Evolutionary conservation across 495 filamentous ascomycete species (phyloP), one percentile per base, ranked within the genome.

Genomic region (Talaromyces ruber): DNA sequence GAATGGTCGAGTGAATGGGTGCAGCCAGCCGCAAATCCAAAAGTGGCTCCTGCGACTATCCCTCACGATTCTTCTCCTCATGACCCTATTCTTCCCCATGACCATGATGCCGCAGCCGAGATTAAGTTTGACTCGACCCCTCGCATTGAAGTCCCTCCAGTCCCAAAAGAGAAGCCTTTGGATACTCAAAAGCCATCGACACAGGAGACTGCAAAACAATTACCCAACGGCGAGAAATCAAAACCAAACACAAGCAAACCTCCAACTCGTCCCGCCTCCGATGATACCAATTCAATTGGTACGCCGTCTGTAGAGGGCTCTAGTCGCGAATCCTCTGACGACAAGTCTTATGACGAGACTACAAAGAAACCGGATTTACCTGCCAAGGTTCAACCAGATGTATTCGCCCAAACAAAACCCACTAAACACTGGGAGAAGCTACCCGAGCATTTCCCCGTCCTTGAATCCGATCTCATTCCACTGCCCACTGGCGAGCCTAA

Each of bases 401-500:
- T 21, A 14, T 7, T 54, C 51, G 2, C 8, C n/a, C n/a, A 22
- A 21, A 6, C 43, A 6, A 47, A 18, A 47, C 43, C 43, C 39
- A 60, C 39, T 24, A 64, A 82, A 25, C 87, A 90, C 67, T 96
- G 92, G 92, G 69, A 75, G 64, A 88, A 86, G 66, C 77, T 81
- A 45, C 78, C 80, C 6, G 89, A 95, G 67, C 81, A 86, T 67
- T 96, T 87, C 73, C 91, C 92, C 2, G 72, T 97, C 6, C 79
- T 86, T 18, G 70, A 79, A 11, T 82, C 82, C 60, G 83, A 86
- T 18, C 69, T 95, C 58, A 92, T 95, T 66, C 78, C 77, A 51
- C 79, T 98, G 21, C 94, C 94, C 12, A 86, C 85, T 22, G 88
- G 85, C 28, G 78, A 78, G 28, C 78, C 89, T 2, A 87, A 86